Percentiles rank a stretch among this genome's conserved stretches.
These are phyloP conservation scores for Fragaria nilgerrensis DNA, from an alignment of 306 rosid genomes.

Conservation along the genomic window DNA sequence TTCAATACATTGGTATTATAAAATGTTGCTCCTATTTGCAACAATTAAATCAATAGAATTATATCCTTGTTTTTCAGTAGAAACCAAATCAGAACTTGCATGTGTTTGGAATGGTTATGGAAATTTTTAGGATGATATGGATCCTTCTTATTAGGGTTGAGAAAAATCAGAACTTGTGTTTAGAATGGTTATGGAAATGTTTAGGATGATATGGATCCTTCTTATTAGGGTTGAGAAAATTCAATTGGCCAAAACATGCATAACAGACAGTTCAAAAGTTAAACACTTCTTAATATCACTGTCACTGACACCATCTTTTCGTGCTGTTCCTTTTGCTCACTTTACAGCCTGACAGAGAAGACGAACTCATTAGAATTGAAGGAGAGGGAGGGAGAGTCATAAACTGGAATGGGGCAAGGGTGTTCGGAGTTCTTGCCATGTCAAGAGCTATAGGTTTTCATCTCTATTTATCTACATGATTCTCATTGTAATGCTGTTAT, in stretches of 20 bases:
- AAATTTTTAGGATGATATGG: not conserved
- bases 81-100: not conserved
- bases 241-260: not conserved
- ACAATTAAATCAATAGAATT: not conserved
- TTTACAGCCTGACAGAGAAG: slow-evolving; percentile 86
- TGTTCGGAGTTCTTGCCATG: slow-evolving; percentile 59
- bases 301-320: not conserved
- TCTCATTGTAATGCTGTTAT: slow-evolving; percentile 5
- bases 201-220: slow-evolving; percentile 10
- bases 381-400: slow-evolving; percentile 79
- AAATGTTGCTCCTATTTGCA: not conserved
- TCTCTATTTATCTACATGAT: slow-evolving; percentile 34
- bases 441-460: slow-evolving; percentile 94
- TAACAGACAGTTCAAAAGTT: not conserved
- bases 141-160: not conserved
- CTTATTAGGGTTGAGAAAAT: not conserved
- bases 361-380: slow-evolving; percentile 72
- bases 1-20: not conserved
- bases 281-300: not conserved
- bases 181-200: not conserved
- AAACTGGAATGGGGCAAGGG: slow-evolving; percentile 98
- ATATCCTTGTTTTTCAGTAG: not conserved
- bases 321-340: slow-evolving; percentile 27
- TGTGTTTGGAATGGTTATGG: not conserved
- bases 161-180: not conserved